Conservation (phyloP, 1,284 basidiomycete genomes). For the Microbotryum lychnidis-dioicae region DNA sequence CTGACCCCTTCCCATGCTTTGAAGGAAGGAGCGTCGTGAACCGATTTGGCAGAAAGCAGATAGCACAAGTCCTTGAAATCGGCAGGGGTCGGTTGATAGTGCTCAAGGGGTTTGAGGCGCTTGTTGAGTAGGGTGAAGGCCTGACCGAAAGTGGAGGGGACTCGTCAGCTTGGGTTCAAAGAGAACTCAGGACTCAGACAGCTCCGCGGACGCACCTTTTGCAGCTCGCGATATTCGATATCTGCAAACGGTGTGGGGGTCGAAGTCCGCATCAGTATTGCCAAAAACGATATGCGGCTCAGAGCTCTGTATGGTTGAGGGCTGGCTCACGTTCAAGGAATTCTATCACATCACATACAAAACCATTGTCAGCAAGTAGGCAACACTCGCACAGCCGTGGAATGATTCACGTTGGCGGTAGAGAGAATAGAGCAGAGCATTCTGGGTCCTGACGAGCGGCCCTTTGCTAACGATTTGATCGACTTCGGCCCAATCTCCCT, state of each 20-base stretch:
- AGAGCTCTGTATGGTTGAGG: conserved; percentile 37
- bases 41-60: conserved; percentile 43
- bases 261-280: too few species aligned
- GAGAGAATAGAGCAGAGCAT: conserved; percentile 44
- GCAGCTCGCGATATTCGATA: conserved; percentile 45
- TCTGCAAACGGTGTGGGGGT: conserved; percentile 39
- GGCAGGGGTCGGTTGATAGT: conserved; percentile 46
- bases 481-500: conserved; percentile 45
- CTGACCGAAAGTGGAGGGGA: conserved; percentile 1
- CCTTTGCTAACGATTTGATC: conserved; percentile 41
- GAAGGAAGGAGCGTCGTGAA: conserved; percentile 46
- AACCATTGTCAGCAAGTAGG: neutral
- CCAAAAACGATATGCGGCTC: neutral
- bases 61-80: conserved; percentile 48
- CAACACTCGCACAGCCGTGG: neutral
- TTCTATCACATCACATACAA: neutral
- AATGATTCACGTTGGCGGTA: conserved; percentile 35
- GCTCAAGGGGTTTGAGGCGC: conserved; percentile 46
- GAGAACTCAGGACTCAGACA: neutral
- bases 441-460: conserved; percentile 44
- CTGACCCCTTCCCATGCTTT: conserved; percentile 46
- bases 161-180: neutral
- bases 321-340: conserved; percentile 35
- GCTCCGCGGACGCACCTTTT: conserved; percentile 27
- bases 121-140: conserved; percentile 48